Conservation (phyloP, 1,284 basidiomycete genomes). For the Neonothopanus nambi region DNA sequence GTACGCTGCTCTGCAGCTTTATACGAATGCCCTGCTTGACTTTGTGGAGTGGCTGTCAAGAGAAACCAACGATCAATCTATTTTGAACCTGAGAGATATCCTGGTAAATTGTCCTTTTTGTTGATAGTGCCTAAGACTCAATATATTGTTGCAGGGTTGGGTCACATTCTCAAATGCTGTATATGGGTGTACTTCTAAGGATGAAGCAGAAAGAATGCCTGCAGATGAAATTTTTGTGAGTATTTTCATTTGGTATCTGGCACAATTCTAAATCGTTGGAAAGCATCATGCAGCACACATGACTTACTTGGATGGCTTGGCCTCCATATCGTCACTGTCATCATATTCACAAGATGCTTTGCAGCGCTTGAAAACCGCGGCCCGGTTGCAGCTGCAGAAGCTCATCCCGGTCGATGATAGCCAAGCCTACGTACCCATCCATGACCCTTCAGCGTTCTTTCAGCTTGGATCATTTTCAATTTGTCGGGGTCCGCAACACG, state of each 20-base stretch:
- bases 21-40: constrained; percentile 71
- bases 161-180: constrained; percentile 82
- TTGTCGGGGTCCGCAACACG: constrained; percentile 51
- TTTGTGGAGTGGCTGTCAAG: constrained; percentile 83
- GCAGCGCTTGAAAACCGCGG: constrained; percentile 49
- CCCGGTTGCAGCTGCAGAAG: constrained; percentile 45
- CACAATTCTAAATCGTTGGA: constrained; percentile 2
- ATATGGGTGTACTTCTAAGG: constrained; percentile 29
- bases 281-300: constrained; percentile 89
- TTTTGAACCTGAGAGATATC: constrained; percentile 86
- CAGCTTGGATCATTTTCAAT: constrained; percentile 81
- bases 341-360: constrained; percentile 54
- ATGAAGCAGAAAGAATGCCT: constrained; percentile 38
- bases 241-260: not conserved
- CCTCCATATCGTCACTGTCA: constrained; percentile 70
- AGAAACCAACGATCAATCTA: constrained; percentile 65
- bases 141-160: constrained; percentile 75
- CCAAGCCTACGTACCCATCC: constrained; percentile 28
- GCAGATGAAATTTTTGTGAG: constrained; percentile 72
- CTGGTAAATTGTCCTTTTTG: constrained; percentile 55
- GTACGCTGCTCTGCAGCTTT: constrained; percentile 52
- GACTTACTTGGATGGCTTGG: constrained; percentile 84
- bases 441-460: constrained; percentile 42
- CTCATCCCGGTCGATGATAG: constrained; percentile 48
- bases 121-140: constrained; percentile 13